Conservation (phyloP, 352 stramenopile species). For the Globisporangium echinulatum region DNA sequence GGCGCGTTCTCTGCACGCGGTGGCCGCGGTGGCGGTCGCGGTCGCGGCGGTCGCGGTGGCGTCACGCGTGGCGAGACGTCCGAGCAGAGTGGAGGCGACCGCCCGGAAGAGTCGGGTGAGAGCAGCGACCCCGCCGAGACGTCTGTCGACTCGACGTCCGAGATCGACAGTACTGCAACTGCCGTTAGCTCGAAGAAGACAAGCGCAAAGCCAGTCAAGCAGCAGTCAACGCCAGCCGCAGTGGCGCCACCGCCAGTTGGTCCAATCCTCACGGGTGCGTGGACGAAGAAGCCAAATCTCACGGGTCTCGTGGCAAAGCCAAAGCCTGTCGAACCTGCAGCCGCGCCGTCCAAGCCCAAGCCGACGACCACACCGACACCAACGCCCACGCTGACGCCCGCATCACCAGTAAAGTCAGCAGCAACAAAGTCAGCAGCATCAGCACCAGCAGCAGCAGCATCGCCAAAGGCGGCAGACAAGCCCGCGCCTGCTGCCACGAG, state of each 20-base stretch:
- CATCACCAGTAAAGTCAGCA: slow-evolving; percentile 2
- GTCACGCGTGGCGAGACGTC: slow-evolving; percentile 21
- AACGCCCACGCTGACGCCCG: background rate
- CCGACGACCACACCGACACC: background rate
- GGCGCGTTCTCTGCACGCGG: slow-evolving; percentile 34
- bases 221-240: slow-evolving; percentile 23
- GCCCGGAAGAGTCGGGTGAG: slow-evolving; percentile 43
- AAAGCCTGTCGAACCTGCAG: slow-evolving; percentile 24
- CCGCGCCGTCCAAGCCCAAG: background rate
- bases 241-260: slow-evolving; percentile 39
- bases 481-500: slow-evolving; percentile 9
- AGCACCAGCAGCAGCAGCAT: background rate
- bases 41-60: slow-evolving; percentile 30
- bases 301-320: slow-evolving; percentile 23
- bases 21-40: slow-evolving; percentile 38
- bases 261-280: slow-evolving; percentile 58
- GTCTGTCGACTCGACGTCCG: background rate
- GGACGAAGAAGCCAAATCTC: slow-evolving; percentile 71
- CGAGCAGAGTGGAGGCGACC: slow-evolving; percentile 22
- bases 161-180: slow-evolving; percentile 8
- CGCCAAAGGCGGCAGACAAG: slow-evolving; percentile 8
- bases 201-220: slow-evolving; percentile 28
- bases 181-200: slow-evolving; percentile 23
- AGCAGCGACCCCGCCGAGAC: slow-evolving; percentile 17
- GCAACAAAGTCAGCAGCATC: slow-evolving; percentile 5